Conservation (phyloP, 768 basidiomycete genomes). For the Pleurotus sapidus region DNA sequence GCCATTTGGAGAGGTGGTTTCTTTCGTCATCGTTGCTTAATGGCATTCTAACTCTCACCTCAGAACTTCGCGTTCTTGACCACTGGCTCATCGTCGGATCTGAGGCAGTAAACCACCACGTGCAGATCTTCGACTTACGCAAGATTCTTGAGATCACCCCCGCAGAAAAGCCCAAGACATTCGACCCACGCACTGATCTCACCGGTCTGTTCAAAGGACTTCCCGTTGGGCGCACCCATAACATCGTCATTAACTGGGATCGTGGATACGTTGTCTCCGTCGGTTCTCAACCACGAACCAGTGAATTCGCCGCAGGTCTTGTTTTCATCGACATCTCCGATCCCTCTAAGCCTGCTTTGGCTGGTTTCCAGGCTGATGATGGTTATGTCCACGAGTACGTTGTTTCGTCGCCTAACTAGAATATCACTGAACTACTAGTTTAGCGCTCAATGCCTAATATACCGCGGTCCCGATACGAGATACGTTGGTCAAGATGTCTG, state of each 20-base stretch:
- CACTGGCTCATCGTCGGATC: conserved; percentile 21
- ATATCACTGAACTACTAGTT: background rate
- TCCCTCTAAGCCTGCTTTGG: conserved; percentile 19
- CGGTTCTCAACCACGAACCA: conserved; percentile 20
- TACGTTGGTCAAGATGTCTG: conserved; percentile 25
- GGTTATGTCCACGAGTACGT: conserved; percentile 26
- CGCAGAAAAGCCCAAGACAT: conserved; percentile 16
- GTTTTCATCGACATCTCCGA: conserved; percentile 26
- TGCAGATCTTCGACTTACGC: conserved; percentile 26
- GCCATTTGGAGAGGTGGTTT: conserved; percentile 3
- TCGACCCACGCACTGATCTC: conserved; percentile 11
- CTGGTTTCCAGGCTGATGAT: conserved; percentile 20
- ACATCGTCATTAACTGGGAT: conserved; percentile 21
- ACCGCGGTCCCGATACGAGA: conserved; percentile 24
- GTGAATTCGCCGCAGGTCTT: conserved; percentile 19
- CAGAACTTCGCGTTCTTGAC: conserved; percentile 23
- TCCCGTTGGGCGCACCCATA: conserved; percentile 24
- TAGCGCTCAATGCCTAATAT: conserved; percentile 25
- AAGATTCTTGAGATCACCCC: conserved; percentile 17
- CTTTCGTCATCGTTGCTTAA: background rate
- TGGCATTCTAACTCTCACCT: background rate
- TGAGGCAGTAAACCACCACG: conserved; percentile 22
- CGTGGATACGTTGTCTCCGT: conserved; percentile 21
- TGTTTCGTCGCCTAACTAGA: background rate
- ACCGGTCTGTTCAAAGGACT: conserved; percentile 18